Base-by-base conservation (phyloP, 208 protist genomes). In the Angomonas deanei region DNA sequence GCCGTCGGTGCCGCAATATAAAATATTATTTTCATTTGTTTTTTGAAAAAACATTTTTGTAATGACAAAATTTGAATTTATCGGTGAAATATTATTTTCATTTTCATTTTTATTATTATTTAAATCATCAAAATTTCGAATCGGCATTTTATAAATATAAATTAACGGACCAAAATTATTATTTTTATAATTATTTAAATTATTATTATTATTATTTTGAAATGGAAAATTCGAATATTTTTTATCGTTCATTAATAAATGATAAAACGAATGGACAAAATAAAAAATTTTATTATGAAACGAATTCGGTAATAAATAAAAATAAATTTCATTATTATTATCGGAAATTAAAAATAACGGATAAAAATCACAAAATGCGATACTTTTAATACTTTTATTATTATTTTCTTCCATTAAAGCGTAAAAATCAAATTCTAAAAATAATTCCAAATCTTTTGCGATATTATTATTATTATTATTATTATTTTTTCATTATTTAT, bases 161-260 rank as follows among this genome's bases (percentile, higher is more conserved):
- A 42, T 42, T 42, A 42, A 42, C 8, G 36, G 36, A 8, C 36
- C 36, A n/a, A 42, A n/a, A 15, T 42, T 42, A 42, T 42, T 42
- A 42, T 42, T 42, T n/a, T 42, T 42, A 42, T 42, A n/a, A 42
- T 42, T 42, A 42, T 42, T 42, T n/a, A n/a, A n/a, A 42, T 42
- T 42, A 42, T 42, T 42, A 42, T 42, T 42, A 42, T 42, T 42
- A 42, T 42, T 42, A 42, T 42, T 42, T n/a, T 42, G 8, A 42
- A 42, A 42, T n/a, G 36, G 36, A 42, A 42, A 42, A 42, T 42
- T 42, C 36, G 15, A n/a, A n/a, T 15, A 15, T 15, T 42, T 8
- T 42, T 42, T 42, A 42, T 42, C 36, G 8, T 42, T 42, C 15
- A n/a, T 8, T n/a, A 42, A n/a, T 42, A 42, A 42, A n/a, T n/a